A percentile compares a stretch with the other conserved stretches of the same genome.
Evolutionary conservation across 192 early-diverging fungal species (phyloP).

Genomic region (Coemansia sp.): DNA sequence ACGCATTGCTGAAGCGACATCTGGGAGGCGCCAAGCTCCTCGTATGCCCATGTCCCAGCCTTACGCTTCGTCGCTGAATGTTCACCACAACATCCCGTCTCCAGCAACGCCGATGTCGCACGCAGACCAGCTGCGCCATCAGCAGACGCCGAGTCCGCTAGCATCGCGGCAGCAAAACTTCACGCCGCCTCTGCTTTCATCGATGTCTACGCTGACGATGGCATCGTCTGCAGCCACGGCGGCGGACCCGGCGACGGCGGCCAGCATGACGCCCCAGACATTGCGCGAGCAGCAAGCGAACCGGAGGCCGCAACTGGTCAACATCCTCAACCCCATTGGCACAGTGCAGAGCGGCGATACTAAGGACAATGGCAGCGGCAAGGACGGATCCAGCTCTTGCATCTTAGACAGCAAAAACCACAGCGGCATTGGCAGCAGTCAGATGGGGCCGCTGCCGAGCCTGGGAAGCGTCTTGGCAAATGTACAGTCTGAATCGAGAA

Average conservation of each 20-base stretch:
- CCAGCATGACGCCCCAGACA: conserved; percentile 1
- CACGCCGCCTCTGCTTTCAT: conserved; percentile 31
- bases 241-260: not conserved
- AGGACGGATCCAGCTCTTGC: not conserved
- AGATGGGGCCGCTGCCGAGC: conserved; percentile 41
- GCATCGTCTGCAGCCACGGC: conserved; percentile 9
- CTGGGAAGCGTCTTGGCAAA: conserved; percentile 35
- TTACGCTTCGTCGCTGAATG: conserved; percentile 4
- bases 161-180: conserved; percentile 10
- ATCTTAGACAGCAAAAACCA: not conserved
- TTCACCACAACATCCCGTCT: conserved; percentile 22
- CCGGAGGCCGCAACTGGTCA: conserved; percentile 27
- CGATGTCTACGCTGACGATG: conserved; percentile 36
- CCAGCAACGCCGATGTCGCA: conserved; percentile 24
- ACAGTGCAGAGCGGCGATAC: not conserved
- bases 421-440: not conserved
- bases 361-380: not conserved
- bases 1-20: conserved; percentile 11
- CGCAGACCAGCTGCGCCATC: conserved; percentile 13
- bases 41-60: conserved; percentile 5
- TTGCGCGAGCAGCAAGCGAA: conserved; percentile 14
- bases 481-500: conserved; percentile 15
- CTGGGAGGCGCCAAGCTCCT: conserved; percentile 5
- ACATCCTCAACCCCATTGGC: conserved; percentile 42
- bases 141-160: conserved; percentile 36